Base-by-base conservation (phyloP, 2,329 filamentous ascomycete genomes). In the Pochonia chlamydosporia region DNA sequence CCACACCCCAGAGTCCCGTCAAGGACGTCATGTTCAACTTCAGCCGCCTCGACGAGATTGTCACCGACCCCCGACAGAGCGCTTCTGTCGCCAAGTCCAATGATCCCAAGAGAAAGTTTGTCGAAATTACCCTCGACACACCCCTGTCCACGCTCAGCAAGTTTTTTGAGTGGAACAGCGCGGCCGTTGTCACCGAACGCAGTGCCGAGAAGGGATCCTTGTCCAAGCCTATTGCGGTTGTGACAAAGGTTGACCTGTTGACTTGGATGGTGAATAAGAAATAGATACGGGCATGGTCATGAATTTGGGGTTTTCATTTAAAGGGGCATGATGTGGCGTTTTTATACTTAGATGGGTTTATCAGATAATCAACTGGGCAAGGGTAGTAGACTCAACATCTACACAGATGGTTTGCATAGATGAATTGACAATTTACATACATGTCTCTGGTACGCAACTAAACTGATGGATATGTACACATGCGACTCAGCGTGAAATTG, bases 141-240 rank as follows among this genome's bases (percentile, higher is more conserved):
- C 86, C 87, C 3, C 75, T 99, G 33, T 81, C 79, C 40, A 84
- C 87, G 39, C 76, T 99, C 46, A 92, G 89, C 73, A 84, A 87
- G 60, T 99, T 99, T 71, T 89, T 97, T 55, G 90, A 97, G 71
- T 97, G 93, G 90, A 97, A 99, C 69, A 93, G 87, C 56, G 92
- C 93, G 0, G 93, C 93, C 0, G 83, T 99, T 42, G 89, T 99
- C 3, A 99, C 92, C 0, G 91, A 97, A 66, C 77, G 80, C 56
- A 72, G 73, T 11, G 70, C 70, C 35, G 76, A 78, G 48, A 70
- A 73, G 46, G 68, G 75, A 50, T 79, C 75, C 20, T 65, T 81
- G 47, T 78, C 78, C 40, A 95, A 89, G 74, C 90, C 95, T 2
- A 75, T 93, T 43, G 93, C 89, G 7, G 82, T 99, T 8, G 91